Evolutionary conservation across 345 rosid species (phyloP).

Genomic region (Camelina hispida): DNA sequence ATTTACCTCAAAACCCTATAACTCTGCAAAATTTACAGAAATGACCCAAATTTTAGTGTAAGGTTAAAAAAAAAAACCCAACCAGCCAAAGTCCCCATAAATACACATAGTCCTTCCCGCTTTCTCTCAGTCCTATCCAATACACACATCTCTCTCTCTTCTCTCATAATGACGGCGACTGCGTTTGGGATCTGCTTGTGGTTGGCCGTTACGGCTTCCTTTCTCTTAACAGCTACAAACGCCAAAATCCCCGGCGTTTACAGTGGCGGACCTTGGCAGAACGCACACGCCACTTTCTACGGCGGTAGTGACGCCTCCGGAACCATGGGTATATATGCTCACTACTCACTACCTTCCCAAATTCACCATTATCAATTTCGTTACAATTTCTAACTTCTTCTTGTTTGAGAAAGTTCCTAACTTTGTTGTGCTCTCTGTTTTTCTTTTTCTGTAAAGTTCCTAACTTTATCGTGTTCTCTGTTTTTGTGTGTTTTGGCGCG

Average conservation of each 20-base stretch:
- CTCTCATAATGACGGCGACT: conserved; percentile 32
- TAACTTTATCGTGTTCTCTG: not conserved
- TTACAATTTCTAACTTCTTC: conserved; percentile 9
- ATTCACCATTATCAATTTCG: not conserved
- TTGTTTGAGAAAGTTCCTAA: not conserved
- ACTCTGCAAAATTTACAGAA: not conserved
- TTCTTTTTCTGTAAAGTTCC: not conserved
- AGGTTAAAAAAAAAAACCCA: not conserved
- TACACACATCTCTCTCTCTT: conserved; percentile 30
- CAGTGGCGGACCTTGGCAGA: conserved; percentile 71
- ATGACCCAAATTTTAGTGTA: not conserved
- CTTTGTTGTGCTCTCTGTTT: not conserved
- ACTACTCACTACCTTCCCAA: not conserved
- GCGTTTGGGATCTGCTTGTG: conserved; percentile 37
- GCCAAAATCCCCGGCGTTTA: conserved; percentile 78
- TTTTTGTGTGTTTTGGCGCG: conserved; percentile 11
- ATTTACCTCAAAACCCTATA: not conserved
- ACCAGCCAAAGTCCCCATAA: conserved; percentile 25
- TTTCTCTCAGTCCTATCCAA: conserved; percentile 27
- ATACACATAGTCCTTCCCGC: conserved; percentile 36
- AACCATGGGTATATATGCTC: conserved; percentile 70
- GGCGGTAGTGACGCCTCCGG: conserved; percentile 91
- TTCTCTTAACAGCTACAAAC: conserved; percentile 43
- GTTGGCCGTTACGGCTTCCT: conserved; percentile 38
- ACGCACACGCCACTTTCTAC: conserved; percentile 88